Percentiles rank a stretch among this genome's conserved stretches.
These are phyloP conservation scores for Salvia sclarea DNA, from an alignment of 305 asterid genomes.

Conservation along the genomic window DNA sequence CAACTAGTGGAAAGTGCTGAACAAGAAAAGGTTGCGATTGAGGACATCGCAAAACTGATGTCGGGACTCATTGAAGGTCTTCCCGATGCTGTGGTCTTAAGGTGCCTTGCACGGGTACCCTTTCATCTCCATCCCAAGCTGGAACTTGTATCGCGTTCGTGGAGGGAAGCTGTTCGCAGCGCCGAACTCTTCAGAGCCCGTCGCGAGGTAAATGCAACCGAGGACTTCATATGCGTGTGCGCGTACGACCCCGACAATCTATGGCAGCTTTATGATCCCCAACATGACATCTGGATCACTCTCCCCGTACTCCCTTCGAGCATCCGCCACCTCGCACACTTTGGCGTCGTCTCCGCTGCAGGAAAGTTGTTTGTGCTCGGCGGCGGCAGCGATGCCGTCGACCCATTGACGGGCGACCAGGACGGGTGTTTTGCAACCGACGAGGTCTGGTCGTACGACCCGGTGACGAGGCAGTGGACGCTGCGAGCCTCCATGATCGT, in stretches of 20 bases:
- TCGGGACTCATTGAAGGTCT: slow-evolving; percentile 97
- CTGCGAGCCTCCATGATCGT: slow-evolving; percentile 74
- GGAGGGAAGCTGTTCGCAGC: slow-evolving; percentile 76
- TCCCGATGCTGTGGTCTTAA: slow-evolving; percentile 89
- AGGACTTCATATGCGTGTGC: slow-evolving; percentile 81
- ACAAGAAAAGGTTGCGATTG: slow-evolving; percentile 25
- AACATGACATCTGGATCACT: slow-evolving; percentile 84
- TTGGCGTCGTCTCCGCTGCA: slow-evolving; percentile 81
- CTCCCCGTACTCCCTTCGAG: slow-evolving; percentile 87
- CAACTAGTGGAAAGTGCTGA: slow-evolving; percentile 18
- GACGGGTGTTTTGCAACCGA: slow-evolving; percentile 93
- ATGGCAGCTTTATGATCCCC: slow-evolving; percentile 93
- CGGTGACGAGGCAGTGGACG: slow-evolving; percentile 64
- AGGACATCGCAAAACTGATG: slow-evolving; percentile 47
- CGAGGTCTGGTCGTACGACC: slow-evolving; percentile 92
- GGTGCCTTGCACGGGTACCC: slow-evolving; percentile 96
- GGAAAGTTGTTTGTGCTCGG: slow-evolving; percentile 94
- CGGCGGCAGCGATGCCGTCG: slow-evolving; percentile 96
- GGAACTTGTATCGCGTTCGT: slow-evolving; percentile 83
- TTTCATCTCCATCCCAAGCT: slow-evolving; percentile 76
- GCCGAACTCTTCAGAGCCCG: slow-evolving; percentile 88
- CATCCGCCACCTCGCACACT: slow-evolving; percentile 88
- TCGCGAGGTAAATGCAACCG: slow-evolving; percentile 68
- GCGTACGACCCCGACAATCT: slow-evolving; percentile 93
- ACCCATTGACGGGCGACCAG: slow-evolving; percentile 90